Base-by-base conservation (phyloP, 352 stramenopile species). In the Hyaloperonospora brassicae region DNA sequence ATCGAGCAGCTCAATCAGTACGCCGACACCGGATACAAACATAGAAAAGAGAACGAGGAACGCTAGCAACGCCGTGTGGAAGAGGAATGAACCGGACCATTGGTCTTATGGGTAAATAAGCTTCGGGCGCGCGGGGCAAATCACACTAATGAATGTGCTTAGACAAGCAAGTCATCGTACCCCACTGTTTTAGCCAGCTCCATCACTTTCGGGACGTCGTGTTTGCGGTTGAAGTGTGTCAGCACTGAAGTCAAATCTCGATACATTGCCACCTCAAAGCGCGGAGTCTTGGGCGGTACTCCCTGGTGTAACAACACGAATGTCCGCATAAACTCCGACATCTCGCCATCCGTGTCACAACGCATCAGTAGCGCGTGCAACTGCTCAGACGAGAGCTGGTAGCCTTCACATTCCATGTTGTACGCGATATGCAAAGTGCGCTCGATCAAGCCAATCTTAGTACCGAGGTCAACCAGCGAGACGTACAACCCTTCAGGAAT, bases 401-500 rank as follows among this genome's bases (percentile, higher is more conserved):
- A 76, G 25, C 81, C 81, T 45, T 91, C 81, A 55, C 81, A 91
- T 50, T 91, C 81, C 81, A 91, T 91, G 50, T 91, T 85, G 64
- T 85, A 88, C 12, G 81, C 81, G 17, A 91, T 43, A 47, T 86
- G 72, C 44, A 91, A 62, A 12, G 81, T 87, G 31, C 79, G 75
- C 54, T 86, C 70, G 21, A 88, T 64, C 41, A 90, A 67, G 11
- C 78, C 78, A 31, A 68, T 67, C 10, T 62, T 59, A 8, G 72
- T 87, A 35, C 81, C 81, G n/a, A 85, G 55, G 11, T 68, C 61
- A 39, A 90, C 55, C 23, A 91, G 64, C 41, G 81, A 61, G 22
- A 53, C 46, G 63, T 89, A 91, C 51, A 90, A 61, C 0, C 71
- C 74, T 56, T 76, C 50, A 0, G 80, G 78, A 46, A 87, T 78